Percentiles rank a stretch among this genome's conserved stretches.
Evolutionary conservation across 768 basidiomycete genomes (phyloP).

Genomic region (Boletus patriciae): DNA sequence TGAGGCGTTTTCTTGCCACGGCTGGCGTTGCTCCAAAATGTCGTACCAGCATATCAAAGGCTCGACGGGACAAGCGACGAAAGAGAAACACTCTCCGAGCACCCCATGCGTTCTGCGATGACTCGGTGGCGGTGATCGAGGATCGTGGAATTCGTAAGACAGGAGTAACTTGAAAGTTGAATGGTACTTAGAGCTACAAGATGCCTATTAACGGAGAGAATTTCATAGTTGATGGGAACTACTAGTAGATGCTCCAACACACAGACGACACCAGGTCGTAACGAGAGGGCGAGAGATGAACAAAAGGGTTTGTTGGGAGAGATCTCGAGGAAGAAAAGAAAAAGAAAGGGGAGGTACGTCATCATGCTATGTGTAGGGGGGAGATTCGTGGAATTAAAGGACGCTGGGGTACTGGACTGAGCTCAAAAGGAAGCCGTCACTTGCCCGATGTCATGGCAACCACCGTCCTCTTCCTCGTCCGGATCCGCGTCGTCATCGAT

Average conservation of each 20-base stretch:
- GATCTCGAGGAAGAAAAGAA: not conserved
- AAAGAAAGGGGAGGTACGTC: not conserved
- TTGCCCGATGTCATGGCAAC: not conserved
- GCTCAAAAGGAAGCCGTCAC: not conserved
- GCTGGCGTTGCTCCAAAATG: no score
- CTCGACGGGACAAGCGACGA: no score
- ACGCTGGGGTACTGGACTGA: not conserved
- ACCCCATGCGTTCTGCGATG: no score
- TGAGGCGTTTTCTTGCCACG: no score
- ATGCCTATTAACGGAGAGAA: not conserved
- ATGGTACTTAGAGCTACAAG: not conserved
- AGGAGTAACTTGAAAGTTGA: no score
- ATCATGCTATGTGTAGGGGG: not conserved
- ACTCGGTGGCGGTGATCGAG: not conserved
- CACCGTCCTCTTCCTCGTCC: not conserved
- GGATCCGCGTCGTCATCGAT: constrained; percentile 3
- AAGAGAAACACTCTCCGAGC: no score
- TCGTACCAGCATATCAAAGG: no score
- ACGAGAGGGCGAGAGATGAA: not conserved
- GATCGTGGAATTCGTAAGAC: not conserved
- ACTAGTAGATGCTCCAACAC: not conserved
- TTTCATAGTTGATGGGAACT: not conserved
- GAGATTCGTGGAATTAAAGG: not conserved
- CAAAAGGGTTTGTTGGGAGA: not conserved
- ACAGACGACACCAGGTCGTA: not conserved